Base-by-base conservation (phyloP, 2,329 filamentous ascomycete genomes). In the Escovopsis sp. region DNA sequence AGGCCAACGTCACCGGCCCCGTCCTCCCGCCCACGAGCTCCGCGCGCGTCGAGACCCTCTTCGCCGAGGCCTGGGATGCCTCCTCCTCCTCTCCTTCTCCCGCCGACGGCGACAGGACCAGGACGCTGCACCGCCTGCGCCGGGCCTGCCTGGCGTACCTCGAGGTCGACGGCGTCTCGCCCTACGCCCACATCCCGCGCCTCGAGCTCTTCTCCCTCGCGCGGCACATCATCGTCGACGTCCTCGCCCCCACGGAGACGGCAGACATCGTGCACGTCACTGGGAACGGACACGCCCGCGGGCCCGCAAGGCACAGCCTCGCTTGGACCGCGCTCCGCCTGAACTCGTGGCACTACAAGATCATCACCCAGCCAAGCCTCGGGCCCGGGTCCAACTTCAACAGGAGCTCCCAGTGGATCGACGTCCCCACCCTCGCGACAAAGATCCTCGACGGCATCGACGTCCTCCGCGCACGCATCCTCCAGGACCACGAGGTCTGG, bases 1-100 rank as follows among this genome's bases (percentile, higher is more conserved):
- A 95, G 58, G 77, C 78, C 1, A 94, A 86, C 56, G 83, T 93
- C 41, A 94, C 88, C 4, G 88, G 88, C 0, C 88, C 88, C 1
- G 80, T 86, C 0, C 65, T 94, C n/a, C 50, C 60, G 0, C 47
- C 43, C 13, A 37, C 46, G 10, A 43, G 51, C 33, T 40, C 50
- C 35, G 35, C 45, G 29, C 40, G 51, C 3, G 42, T 70, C n/a
- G 57, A 63, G 29, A 45, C 47, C 2, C 49, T 60, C 4, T 64
- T 72, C 41, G 51, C 63, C n/a, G 60, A 63, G 25, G 56, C 69
- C 4, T 66, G 63, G 47, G 43, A 44, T 12, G 44, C 44, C 1
- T n/a, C 25, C 20, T 20, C 20, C 5, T 20, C 20, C 5, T 20
- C 20, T 5, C 5, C 20, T 20, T 20, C 20, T 20, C 34, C 31